These are phyloP conservation scores for Tricholoma hemisulphureum DNA, from an alignment of 768 basidiomycete genomes.

Conservation along the genomic window DNA sequence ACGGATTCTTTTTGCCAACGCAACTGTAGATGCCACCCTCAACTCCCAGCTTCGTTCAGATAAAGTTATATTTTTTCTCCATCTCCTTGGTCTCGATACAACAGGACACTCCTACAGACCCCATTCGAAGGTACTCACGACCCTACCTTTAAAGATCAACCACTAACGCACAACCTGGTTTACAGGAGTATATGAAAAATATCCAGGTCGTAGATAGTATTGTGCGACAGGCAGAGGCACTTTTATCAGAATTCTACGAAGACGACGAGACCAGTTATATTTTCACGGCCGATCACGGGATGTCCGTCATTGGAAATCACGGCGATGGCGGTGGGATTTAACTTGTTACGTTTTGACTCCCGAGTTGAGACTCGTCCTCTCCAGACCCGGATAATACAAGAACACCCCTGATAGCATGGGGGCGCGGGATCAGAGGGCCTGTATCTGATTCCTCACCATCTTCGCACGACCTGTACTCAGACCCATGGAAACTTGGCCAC, in stretches of 20 bases:
- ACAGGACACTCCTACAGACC: constrained; percentile 87
- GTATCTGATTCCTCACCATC: constrained; percentile 52
- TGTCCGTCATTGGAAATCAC: constrained; percentile 86
- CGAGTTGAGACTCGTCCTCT: constrained; percentile 6
- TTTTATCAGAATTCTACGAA: constrained; percentile 62
- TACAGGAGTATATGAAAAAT: constrained; percentile 82
- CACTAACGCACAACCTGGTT: background rate
- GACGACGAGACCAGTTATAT: constrained; percentile 72
- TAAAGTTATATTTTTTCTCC: constrained; percentile 77
- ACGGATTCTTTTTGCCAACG: constrained; percentile 58
- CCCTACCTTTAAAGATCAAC: background rate
- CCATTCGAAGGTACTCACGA: constrained; percentile 60
- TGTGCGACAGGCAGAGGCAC: constrained; percentile 60
- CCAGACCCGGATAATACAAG: constrained; percentile 85
- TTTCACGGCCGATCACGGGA: constrained; percentile 89
- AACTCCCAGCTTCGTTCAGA: constrained; percentile 51
- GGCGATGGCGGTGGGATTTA: constrained; percentile 71
- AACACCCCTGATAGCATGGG: constrained; percentile 84
- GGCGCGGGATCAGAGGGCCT: constrained; percentile 72
- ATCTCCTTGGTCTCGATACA: constrained; percentile 81
- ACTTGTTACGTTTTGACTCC: background rate
- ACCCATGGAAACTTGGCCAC: constrained; percentile 57
- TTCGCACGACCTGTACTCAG: constrained; percentile 71
- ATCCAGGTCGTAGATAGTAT: constrained; percentile 77
- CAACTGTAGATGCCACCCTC: constrained; percentile 50